Base-by-base conservation (phyloP, 805 yeast species). In the Kockiozyma suomiensis region DNA sequence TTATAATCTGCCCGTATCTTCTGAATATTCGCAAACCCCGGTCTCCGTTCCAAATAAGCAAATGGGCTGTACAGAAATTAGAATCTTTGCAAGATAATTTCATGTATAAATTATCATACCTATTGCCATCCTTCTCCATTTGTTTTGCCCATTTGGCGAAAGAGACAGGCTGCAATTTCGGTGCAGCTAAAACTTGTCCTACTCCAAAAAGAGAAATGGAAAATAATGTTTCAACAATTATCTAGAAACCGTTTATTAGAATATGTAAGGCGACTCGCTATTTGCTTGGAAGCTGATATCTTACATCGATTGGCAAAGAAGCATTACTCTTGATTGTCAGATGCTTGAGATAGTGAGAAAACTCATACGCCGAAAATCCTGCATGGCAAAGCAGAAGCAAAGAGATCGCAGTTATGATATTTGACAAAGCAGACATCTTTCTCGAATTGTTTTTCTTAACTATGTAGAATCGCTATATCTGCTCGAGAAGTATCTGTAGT, bases 351-450 rank as follows among this genome's bases (percentile, higher is more conserved):
- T 63, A 64, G 33, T 60, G 62, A 5, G 68, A 59, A 45, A 64
- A 64, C 50, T 64, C 68, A 47, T 63, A 56, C 23, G 67, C 65
- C 3, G 68, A 64, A 25, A 54, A 64, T 1, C 67, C 68, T 3
- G 65, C 65, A 37, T 64, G 68, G 6, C 38, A 41, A 4, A 64
- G 54, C 13, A 61, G 37, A 3, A 63, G 42, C 26, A 61, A 56
- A 5, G 66, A 57, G 12, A 62, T 1, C 19, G 43, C 49, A 2
- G 58, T 50, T 5, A 62, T 21, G 5, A 23, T 25, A 17, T n/a
- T 43, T 12, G 66, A 57, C 8, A 58, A 10, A 8, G 21, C 33
- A 33, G 59, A 19, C 66, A 62, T 62, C 40, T 38, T 33, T 15
- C 40, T n/a, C n/a, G n/a, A n/a, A n/a, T n/a, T n/a, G n/a, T n/a